A percentile compares a stretch with the other conserved stretches of the same genome.
phyloP scores from a whole-genome alignment of 2,329 filamentous ascomycete genomes.

The Myriosclerotinia curreyana region DNA sequence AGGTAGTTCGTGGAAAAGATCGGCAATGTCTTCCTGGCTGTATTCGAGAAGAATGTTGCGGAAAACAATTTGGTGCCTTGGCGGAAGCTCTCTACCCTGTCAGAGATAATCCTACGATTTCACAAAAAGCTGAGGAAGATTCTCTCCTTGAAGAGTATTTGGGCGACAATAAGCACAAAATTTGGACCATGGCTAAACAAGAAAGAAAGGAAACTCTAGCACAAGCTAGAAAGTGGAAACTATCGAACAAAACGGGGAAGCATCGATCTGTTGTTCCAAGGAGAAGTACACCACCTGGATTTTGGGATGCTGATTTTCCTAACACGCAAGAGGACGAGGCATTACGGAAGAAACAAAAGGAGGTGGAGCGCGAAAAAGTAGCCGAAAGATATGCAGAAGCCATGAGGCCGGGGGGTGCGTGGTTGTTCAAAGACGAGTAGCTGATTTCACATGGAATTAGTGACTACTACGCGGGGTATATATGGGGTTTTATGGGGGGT shows the following conservation, averaged over 20 bases:
- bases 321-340: conserved; percentile 74
- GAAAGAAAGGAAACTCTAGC: conserved; percentile 66
- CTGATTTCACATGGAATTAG: not conserved
- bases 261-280: conserved; percentile 74
- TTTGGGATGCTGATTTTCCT: conserved; percentile 89
- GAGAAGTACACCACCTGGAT: conserved; percentile 74
- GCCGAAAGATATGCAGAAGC: conserved; percentile 77
- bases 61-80: conserved; percentile 40
- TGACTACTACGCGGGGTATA: not conserved
- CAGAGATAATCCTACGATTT: conserved; percentile 27
- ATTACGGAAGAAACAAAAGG: conserved; percentile 63
- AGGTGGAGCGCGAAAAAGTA: conserved; percentile 61
- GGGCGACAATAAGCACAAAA: conserved; percentile 55
- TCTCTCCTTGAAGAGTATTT: conserved; percentile 55
- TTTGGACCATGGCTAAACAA: conserved; percentile 55
- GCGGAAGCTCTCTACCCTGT: conserved; percentile 30
- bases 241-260: conserved; percentile 73
- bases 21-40: conserved; percentile 61
- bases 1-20: conserved; percentile 57
- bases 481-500: not conserved
- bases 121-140: conserved; percentile 45
- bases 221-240: conserved; percentile 69
- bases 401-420: conserved; percentile 70
- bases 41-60: conserved; percentile 54
- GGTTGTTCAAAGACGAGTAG: conserved; percentile 76